phyloP scores from a whole-genome alignment of 257 asterid species.

The Scutellaria galericulata region DNA sequence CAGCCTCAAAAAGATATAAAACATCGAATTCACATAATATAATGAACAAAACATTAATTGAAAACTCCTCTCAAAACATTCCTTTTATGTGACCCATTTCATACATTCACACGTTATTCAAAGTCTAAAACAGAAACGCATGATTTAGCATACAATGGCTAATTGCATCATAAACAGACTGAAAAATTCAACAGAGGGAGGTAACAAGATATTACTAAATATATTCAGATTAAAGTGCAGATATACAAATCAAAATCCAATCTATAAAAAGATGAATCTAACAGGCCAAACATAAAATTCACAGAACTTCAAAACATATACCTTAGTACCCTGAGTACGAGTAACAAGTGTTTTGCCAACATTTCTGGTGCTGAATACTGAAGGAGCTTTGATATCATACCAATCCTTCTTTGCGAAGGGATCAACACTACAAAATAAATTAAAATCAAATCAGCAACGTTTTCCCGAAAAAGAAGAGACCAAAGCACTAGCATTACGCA shows the following conservation, averaged over 20 bases:
- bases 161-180: neutral
- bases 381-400: constrained; percentile 69
- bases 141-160: no score
- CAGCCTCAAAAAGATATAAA: no score
- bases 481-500: neutral
- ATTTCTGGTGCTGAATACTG: constrained; percentile 53
- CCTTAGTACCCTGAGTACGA: constrained; percentile 76
- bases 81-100: neutral
- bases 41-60: neutral
- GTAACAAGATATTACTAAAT: neutral
- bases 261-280: neutral
- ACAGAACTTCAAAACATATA: neutral
- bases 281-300: neutral
- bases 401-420: constrained; percentile 69
- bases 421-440: constrained; percentile 41
- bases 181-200: no score
- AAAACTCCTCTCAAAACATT: no score
- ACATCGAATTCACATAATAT: no score
- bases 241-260: neutral
- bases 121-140: neutral
- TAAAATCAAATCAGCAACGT: neutral
- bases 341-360: constrained; percentile 62
- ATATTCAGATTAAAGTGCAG: neutral
- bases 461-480: neutral
- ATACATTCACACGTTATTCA: neutral